Percentiles rank a stretch among this genome's conserved stretches.
These are phyloP conservation scores for Brassica hybrid DNA, from an alignment of 441 rosid genomes.

Conservation along the genomic window DNA sequence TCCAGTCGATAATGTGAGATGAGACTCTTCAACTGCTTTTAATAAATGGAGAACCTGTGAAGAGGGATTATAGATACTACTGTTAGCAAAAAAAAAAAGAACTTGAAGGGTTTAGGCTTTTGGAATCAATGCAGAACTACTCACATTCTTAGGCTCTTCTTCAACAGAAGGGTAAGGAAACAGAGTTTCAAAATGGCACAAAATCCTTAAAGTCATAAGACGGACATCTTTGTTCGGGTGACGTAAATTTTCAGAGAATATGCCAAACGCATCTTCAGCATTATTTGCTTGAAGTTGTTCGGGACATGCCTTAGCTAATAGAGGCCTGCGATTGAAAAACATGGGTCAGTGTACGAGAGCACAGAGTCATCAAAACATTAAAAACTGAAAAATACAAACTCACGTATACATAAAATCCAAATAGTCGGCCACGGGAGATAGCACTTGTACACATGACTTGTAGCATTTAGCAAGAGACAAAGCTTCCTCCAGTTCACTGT, in stretches of 20 bases:
- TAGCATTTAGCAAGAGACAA: constrained; percentile 59
- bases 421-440: constrained; percentile 75
- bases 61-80: not conserved
- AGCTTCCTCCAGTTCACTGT: constrained; percentile 54
- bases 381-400: constrained; percentile 35
- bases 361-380: constrained; percentile 10
- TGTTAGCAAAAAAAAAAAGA: not conserved
- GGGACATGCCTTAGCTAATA: constrained; percentile 45
- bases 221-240: constrained; percentile 70
- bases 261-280: constrained; percentile 47
- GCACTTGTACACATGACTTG: constrained; percentile 65
- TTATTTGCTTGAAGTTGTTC: constrained; percentile 51
- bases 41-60: constrained; percentile 74
- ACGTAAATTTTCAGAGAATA: constrained; percentile 70
- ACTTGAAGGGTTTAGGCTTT: not conserved
- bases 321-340: constrained; percentile 45
- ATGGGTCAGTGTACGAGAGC: constrained; percentile 4
- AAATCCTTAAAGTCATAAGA: constrained; percentile 66
- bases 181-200: constrained; percentile 63
- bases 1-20: constrained; percentile 49
- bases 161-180: not conserved
- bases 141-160: constrained; percentile 54
- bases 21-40: constrained; percentile 59
- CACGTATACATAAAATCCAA: constrained; percentile 64
- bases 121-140: constrained; percentile 23